Evolutionary conservation across 2,329 filamentous ascomycete genomes (phyloP), one percentile per base, ranked within the genome.

Genomic region (Ascochyta rabiei): DNA sequence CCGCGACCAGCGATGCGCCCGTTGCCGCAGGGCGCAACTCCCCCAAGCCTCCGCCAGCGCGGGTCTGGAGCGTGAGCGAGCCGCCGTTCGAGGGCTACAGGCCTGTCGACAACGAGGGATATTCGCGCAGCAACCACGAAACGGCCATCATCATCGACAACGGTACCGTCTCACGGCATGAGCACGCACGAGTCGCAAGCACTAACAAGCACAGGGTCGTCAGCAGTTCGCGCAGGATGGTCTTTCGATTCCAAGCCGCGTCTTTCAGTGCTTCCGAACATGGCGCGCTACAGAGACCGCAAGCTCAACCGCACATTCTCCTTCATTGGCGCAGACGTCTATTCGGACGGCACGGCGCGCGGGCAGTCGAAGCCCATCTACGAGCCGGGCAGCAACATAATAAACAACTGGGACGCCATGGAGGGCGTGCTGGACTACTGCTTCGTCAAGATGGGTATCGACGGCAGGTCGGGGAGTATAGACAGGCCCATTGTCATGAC

Each of bases 331-430:
- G 86, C 87, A 65, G 95, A 99, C 78, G 91, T 96, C 70, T 98
- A 95, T 70, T 89, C 93, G 60, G 95, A 99, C 76, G 95, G 93
- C 23, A 96, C 92, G 1, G 92, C 95, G 19, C 85, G 91, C 52
- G 91, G 92, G 10, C 95, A 98, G 73, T 88, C 96, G 56, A 89
- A 93, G 72, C 90, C 91, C 73, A 89, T 93, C 1, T 98, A 97
- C 67, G 95, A 99, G 74, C 85, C 89, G 2, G 93, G 93, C 21
- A 93, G 89, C 39, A 93, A 93, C 61, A 89, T 99, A 42, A 86
- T 98, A 57, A 93, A 91, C 75, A 98, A 98, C 73, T 99, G 96
- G 92, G 95, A 99, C 75, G 93, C 92, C 30, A 92, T 96, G 86
- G 95, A 99, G 76, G 92, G 93, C 54, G 82, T 97, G 5, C 78